Base-by-base conservation (phyloP, 345 rosid species). In the Corymbia maculata region DNA sequence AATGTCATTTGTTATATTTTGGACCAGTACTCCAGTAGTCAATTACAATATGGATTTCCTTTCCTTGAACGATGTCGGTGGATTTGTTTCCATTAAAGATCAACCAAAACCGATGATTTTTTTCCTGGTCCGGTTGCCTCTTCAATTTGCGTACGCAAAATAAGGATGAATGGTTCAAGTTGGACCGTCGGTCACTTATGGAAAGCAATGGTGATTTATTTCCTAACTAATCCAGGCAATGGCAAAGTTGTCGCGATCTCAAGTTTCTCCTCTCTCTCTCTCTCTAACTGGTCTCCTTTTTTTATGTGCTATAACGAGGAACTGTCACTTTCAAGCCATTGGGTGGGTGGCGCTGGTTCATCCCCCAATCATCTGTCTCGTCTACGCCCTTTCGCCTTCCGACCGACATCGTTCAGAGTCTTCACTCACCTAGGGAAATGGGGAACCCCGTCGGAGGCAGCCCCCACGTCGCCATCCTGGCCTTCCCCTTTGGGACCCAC, bases 401-500 rank as follows among this genome's bases (percentile, higher is more conserved):
- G 8, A 52, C 8, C 5, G 12, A 61, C 86, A 50, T 36, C 79
- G 26, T 30, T 51, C 26, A 2, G 15, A 26, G 13, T 6, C 7
- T 28, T 3, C 30, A 28, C 68, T 32, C 16, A 61, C 64, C 64
- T 57, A 28, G 28, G 8, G 28, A 57, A 57, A 57, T 28, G 68
- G 28, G 68, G 68, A 28, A 30, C 3, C 3, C 68, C 7, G 64
- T 28, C 64, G 28, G 66, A 6, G 66, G 66, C 68, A 10, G 32
- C 68, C 0, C 68, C 68, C 94, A 93, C 45, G 90, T 92, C 6
- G 95, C 90, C 2, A 90, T 90, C 59, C 86, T 94, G 4, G 90
- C 94, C 55, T 93, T 94, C 88, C 95, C 95, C 42, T 91, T 92
- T 87, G 47, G 90, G 53, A 66, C 92, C 86, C 94, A 94, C 50